A percentile compares a stretch with the other conserved stretches of the same genome.
These are phyloP conservation scores for Metschnikowia sp. DNA, from an alignment of 805 yeast genomes.

Conservation along the genomic window DNA sequence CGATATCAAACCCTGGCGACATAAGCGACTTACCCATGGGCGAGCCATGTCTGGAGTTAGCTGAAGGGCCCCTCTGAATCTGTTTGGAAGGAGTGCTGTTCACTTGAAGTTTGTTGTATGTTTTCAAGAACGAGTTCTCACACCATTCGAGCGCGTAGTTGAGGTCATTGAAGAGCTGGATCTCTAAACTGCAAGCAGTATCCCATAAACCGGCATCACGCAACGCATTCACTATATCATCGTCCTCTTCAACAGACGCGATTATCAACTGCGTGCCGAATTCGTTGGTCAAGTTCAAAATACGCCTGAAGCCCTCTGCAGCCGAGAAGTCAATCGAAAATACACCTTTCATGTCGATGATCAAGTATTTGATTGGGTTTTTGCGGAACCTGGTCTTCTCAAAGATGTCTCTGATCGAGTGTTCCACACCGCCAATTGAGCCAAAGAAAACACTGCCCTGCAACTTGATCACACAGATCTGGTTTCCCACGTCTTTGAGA, in stretches of 20 bases:
- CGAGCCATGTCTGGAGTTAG: conserved; percentile 2
- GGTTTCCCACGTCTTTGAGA: conserved; percentile 80
- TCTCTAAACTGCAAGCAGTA: conserved; percentile 31
- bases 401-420: conserved; percentile 61
- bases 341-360: conserved; percentile 83
- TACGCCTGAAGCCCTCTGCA: conserved; percentile 89
- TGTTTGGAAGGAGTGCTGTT: conserved; percentile 16
- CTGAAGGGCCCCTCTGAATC: conserved; percentile 6
- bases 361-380: conserved; percentile 72
- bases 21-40: conserved; percentile 11
- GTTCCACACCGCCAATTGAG: conserved; percentile 88
- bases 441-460: conserved; percentile 93
- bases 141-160: conserved; percentile 95
- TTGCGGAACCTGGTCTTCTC: conserved; percentile 48
- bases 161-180: conserved; percentile 70
- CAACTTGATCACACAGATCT: conserved; percentile 80
- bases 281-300: conserved; percentile 71
- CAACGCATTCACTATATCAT: conserved; percentile 65
- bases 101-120: conserved; percentile 44
- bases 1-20: conserved; percentile 22
- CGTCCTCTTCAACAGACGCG: conserved; percentile 70
- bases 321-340: conserved; percentile 87
- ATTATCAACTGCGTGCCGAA: conserved; percentile 69
- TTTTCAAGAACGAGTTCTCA: conserved; percentile 79
- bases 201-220: conserved; percentile 81